phyloP scores from a whole-genome alignment of 2,329 filamentous ascomycete species.

The Geosmithia flava region DNA sequence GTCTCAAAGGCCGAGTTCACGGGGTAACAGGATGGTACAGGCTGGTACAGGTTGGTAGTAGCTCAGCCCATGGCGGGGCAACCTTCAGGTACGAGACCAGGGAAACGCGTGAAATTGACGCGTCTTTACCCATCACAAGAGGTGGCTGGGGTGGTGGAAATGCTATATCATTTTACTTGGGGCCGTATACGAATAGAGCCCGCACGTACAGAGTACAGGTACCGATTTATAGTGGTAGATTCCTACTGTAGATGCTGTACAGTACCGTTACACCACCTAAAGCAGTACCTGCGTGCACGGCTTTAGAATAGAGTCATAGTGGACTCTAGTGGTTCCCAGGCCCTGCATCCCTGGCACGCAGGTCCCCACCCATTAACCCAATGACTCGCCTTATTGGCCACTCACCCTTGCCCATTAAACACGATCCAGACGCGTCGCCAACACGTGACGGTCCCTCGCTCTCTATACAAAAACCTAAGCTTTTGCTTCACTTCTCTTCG shows the following conservation, averaged over 20 bases:
- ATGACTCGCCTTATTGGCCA: neutral
- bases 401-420: constrained; percentile 2
- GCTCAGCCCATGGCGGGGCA: neutral
- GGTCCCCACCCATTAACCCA: neutral
- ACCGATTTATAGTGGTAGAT: no score
- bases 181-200: no score
- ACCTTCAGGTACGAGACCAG: neutral
- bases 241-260: no score
- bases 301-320: no score
- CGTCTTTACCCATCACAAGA: neutral
- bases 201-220: no score
- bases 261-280: no score
- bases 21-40: neutral
- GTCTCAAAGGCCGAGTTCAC: neutral
- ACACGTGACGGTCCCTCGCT: constrained; percentile 24
- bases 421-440: constrained; percentile 6
- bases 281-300: no score
- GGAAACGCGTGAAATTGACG: neutral
- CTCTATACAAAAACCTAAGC: constrained; percentile 22
- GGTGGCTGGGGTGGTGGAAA: neutral
- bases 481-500: constrained; percentile 11
- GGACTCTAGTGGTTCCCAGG: no score
- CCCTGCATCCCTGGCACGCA: constrained; percentile 1
- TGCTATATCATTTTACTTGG: neutral
- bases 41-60: neutral